Evolutionary conservation across 768 basidiomycete species (phyloP).

Genomic region (Agaricus subrufescens): DNA sequence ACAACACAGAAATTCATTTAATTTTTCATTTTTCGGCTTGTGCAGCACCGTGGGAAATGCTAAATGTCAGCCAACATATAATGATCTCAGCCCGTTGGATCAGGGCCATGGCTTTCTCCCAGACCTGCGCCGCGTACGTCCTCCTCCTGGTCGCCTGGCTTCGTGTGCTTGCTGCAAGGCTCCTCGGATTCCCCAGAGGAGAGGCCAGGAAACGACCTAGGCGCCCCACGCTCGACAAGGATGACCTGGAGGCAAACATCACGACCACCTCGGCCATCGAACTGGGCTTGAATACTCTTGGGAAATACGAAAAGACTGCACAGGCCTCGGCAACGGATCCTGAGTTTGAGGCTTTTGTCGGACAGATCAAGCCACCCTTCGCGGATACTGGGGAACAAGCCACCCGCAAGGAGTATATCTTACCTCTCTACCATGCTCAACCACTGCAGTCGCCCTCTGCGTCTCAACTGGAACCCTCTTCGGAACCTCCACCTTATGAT

Average conservation of each 20-base stretch:
- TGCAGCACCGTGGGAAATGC: slow-evolving; percentile 2
- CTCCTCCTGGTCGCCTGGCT: background rate
- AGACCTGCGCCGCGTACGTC: background rate
- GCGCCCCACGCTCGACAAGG: background rate
- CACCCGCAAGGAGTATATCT: background rate
- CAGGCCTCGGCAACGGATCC: background rate
- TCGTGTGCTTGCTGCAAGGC: slow-evolving; percentile 1
- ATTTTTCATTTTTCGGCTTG: slow-evolving; percentile 8
- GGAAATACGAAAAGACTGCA: background rate
- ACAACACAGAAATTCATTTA: background rate
- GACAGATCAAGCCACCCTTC: background rate
- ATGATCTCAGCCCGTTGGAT: background rate
- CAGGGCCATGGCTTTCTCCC: background rate
- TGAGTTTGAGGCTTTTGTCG: background rate
- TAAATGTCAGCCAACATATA: slow-evolving; percentile 6
- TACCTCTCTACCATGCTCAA: background rate
- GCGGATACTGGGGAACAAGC: background rate
- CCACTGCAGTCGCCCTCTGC: background rate
- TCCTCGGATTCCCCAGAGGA: background rate
- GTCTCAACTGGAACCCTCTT: too few species aligned
- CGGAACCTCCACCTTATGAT: background rate
- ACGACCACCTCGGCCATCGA: background rate
- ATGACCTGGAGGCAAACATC: slow-evolving; percentile 6
- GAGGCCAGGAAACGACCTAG: background rate
- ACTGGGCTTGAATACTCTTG: background rate